These are phyloP conservation scores for Pseudonectria foliicola DNA, from an alignment of 2,329 filamentous ascomycete genomes.

Conservation along the genomic window DNA sequence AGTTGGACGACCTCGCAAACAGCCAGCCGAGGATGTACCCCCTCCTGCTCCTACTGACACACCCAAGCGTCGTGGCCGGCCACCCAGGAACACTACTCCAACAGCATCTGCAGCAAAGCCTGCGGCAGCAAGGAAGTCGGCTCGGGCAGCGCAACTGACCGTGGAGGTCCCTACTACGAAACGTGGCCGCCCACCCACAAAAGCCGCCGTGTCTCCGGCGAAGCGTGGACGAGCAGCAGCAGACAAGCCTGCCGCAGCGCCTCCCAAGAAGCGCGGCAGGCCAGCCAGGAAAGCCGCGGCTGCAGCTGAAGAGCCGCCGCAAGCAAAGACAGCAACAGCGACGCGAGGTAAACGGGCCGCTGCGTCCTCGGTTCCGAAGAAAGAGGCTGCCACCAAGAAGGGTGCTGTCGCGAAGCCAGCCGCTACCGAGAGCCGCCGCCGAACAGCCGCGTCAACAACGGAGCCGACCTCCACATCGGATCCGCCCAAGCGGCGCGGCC, in stretches of 20 bases:
- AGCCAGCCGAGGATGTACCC: not conserved
- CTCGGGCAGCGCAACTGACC: not conserved
- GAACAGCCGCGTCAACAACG: constrained; percentile 1
- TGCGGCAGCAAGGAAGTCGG: constrained; percentile 3
- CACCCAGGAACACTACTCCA: constrained; percentile 12
- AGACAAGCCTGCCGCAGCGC: constrained; percentile 10
- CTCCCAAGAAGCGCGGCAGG: constrained; percentile 15
- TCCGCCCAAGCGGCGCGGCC: constrained; percentile 15
- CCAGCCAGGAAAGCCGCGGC: constrained; percentile 8
- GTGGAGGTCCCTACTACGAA: constrained; percentile 4
- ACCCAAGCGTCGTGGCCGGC: constrained; percentile 17
- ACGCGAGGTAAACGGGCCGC: no score
- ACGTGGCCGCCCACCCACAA: no score
- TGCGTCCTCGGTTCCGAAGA: no score
- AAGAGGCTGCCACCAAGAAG: no score
- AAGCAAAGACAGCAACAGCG: not conserved
- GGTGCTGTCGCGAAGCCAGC: not conserved
- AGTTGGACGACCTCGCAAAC: constrained; percentile 1
- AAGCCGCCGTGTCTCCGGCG: no score
- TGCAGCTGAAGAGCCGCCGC: constrained; percentile 1
- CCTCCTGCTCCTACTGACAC: constrained; percentile 8
- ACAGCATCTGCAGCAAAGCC: not conserved
- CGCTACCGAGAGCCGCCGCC: constrained; percentile 7
- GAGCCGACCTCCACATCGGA: not conserved
- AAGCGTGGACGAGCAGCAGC: no score